phyloP scores from a whole-genome alignment of 2,329 filamentous ascomycete species.

The Cercospora citrullina region DNA sequence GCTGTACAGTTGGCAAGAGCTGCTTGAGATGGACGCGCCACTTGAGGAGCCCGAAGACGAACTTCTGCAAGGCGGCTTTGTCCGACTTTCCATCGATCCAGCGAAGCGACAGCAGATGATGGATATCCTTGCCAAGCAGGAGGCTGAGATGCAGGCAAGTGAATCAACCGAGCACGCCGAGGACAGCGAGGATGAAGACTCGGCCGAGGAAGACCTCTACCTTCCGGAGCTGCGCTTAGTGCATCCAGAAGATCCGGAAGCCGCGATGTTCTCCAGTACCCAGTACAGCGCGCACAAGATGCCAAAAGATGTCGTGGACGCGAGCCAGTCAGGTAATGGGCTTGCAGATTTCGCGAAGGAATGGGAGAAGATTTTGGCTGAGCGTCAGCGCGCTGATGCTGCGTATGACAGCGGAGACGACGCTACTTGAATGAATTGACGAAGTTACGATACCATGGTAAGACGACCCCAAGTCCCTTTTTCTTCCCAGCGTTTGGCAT shows the following conservation, averaged over 20 bases:
- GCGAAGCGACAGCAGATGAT: conserved; percentile 19
- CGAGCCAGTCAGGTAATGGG: conserved; percentile 59
- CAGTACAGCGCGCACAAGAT: conserved; percentile 96
- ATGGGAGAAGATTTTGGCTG: conserved; percentile 51
- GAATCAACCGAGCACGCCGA: conserved; percentile 31
- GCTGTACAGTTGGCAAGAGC: conserved; percentile 85
- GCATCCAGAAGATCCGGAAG: conserved; percentile 80
- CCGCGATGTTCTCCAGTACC: conserved; percentile 79
- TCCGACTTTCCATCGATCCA: conserved; percentile 28
- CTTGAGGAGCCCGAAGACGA: conserved; percentile 27
- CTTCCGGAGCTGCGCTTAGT: conserved; percentile 80
- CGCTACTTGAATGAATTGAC: conserved; percentile 11
- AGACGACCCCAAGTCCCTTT: not conserved
- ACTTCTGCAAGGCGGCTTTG: conserved; percentile 26
- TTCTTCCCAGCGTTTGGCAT: not conserved
- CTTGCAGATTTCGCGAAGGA: conserved; percentile 66
- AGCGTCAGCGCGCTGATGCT: conserved; percentile 41
- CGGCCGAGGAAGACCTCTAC: conserved; percentile 57
- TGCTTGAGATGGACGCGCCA: conserved; percentile 70
- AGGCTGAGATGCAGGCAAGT: conserved; percentile 7
- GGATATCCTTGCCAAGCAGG: conserved; percentile 8
- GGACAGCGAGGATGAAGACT: conserved; percentile 47
- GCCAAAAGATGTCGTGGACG: conserved; percentile 85
- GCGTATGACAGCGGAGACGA: conserved; percentile 33
- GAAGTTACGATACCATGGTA: not conserved